A percentile compares a stretch with the other conserved stretches of the same genome.
These are phyloP conservation scores for Flaveria floridana DNA, from an alignment of 140 eudicot species.

Conservation along the genomic window DNA sequence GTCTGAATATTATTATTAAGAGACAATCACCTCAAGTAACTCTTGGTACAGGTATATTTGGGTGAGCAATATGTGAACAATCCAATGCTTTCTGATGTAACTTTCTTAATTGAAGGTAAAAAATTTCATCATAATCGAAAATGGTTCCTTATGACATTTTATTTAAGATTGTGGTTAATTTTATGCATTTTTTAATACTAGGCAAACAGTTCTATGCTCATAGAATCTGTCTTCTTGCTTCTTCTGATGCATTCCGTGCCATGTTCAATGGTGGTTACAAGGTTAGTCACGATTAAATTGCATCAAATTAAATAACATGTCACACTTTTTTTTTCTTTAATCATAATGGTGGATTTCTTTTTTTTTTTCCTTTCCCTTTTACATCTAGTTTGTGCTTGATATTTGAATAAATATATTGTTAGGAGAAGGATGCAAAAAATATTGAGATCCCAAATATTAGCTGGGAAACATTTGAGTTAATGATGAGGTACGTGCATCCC, in stretches of 20 bases:
- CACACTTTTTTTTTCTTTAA: not conserved
- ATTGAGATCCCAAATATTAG: constrained; percentile 77
- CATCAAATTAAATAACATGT: constrained; percentile 5
- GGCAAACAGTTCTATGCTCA: constrained; percentile 90
- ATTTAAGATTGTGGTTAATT: not conserved
- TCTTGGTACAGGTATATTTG: constrained; percentile 66
- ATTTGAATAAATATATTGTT: constrained; percentile 26
- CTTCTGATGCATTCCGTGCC: constrained; percentile 96
- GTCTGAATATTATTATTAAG: not conserved
- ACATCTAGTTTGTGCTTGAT: not conserved
- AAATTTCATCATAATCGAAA: not conserved
- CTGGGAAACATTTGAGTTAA: constrained; percentile 90
- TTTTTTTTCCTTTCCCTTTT: not conserved
- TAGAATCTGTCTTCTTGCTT: constrained; percentile 87
- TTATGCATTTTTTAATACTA: constrained; percentile 31
- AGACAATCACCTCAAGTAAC: not conserved
- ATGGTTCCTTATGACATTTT: not conserved
- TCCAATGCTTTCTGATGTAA: constrained; percentile 74
- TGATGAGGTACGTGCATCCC: constrained; percentile 69
- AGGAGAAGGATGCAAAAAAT: constrained; percentile 91
- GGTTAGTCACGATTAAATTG: constrained; percentile 47
- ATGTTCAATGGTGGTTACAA: constrained; percentile 97
- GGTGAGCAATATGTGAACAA: constrained; percentile 87
- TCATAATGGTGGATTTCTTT: not conserved
- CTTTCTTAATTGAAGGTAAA: constrained; percentile 79